Conservation (phyloP, 2,329 filamentous ascomycete species). For the Colletotrichum tropicicola region DNA sequence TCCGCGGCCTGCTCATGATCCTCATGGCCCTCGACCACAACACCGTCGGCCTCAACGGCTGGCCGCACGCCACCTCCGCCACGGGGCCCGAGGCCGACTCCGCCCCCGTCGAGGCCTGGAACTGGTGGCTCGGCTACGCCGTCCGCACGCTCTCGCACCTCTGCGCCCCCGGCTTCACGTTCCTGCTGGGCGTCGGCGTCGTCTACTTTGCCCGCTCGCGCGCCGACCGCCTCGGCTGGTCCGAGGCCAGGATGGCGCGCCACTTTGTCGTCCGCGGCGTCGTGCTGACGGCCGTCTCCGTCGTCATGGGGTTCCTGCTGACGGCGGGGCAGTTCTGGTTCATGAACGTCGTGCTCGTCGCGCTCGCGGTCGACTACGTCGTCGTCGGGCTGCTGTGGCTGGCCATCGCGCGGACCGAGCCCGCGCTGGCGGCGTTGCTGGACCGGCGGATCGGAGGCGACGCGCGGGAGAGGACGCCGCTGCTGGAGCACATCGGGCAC, state of each 20-base stretch:
- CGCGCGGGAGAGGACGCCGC: slow-evolving; percentile 37
- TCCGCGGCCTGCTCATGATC: slow-evolving; percentile 54
- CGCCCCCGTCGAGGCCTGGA: slow-evolving; percentile 45
- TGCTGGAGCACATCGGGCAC: slow-evolving; percentile 34
- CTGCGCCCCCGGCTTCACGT: slow-evolving; percentile 55
- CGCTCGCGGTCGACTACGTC: slow-evolving; percentile 55
- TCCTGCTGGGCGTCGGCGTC: slow-evolving; percentile 55
- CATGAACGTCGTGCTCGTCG: slow-evolving; percentile 53
- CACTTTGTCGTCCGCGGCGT: slow-evolving; percentile 49
- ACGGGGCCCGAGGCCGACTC: slow-evolving; percentile 47
- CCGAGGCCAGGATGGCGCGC: slow-evolving; percentile 39
- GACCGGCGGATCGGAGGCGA: slow-evolving; percentile 29
- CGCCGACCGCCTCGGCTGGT: slow-evolving; percentile 47
- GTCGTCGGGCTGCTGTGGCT: slow-evolving; percentile 53
- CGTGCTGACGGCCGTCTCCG: slow-evolving; percentile 45
- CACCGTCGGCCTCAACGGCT: slow-evolving; percentile 47
- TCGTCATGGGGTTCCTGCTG: slow-evolving; percentile 41
- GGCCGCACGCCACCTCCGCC: slow-evolving; percentile 49
- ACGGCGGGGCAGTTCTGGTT: slow-evolving; percentile 49
- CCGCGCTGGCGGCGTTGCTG: slow-evolving; percentile 38
- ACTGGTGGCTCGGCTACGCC: slow-evolving; percentile 45
- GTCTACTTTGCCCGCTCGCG: slow-evolving; percentile 55
- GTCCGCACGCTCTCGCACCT: slow-evolving; percentile 53
- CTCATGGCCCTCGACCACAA: slow-evolving; percentile 56
- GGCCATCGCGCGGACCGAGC: slow-evolving; percentile 44